Percentiles rank a stretch among this genome's conserved stretches.
phyloP scores from a whole-genome alignment of 2,329 filamentous ascomycete genomes.

The Cephalotrichum gorgonifer region DNA sequence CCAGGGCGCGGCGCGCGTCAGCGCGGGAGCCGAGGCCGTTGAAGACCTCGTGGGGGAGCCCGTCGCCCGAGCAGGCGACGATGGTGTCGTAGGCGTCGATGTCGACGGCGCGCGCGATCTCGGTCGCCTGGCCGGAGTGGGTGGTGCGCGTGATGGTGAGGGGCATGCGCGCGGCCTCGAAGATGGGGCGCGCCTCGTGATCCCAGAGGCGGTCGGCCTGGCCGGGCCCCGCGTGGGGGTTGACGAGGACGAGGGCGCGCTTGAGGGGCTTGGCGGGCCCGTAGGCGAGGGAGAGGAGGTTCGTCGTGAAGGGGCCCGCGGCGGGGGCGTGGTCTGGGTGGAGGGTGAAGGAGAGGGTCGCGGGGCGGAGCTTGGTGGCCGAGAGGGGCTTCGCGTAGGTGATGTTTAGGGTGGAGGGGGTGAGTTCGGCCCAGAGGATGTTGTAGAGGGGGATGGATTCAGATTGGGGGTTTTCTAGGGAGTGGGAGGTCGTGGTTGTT shows the following conservation, averaged over 20 bases:
- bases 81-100: conserved; percentile 75
- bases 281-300: conserved; percentile 62
- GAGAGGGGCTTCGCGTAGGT: conserved; percentile 56
- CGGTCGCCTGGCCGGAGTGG: conserved; percentile 65
- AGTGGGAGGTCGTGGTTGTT: not conserved
- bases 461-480: conserved; percentile 10
- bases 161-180: conserved; percentile 69
- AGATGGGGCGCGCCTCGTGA: conserved; percentile 66
- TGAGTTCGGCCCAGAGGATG: conserved; percentile 68
- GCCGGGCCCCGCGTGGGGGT: conserved; percentile 83
- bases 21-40: conserved; percentile 74
- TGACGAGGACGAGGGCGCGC: conserved; percentile 79
- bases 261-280: conserved; percentile 56
- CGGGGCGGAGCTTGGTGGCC: conserved; percentile 49
- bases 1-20: conserved; percentile 65
- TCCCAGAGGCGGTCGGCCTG: conserved; percentile 63
- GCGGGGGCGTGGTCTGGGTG: conserved; percentile 27
- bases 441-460: conserved; percentile 64
- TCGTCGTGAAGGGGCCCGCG: conserved; percentile 50
- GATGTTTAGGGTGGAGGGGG: conserved; percentile 53
- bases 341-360: conserved; percentile 45
- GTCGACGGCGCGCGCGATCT: conserved; percentile 66
- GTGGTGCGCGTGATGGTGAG: conserved; percentile 65
- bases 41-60: conserved; percentile 85
- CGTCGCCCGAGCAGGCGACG: conserved; percentile 84